Evolutionary conservation across 1,284 basidiomycete species (phyloP), one percentile per base, ranked within the genome.

Genomic region (Cystobasidium slooffiae): DNA sequence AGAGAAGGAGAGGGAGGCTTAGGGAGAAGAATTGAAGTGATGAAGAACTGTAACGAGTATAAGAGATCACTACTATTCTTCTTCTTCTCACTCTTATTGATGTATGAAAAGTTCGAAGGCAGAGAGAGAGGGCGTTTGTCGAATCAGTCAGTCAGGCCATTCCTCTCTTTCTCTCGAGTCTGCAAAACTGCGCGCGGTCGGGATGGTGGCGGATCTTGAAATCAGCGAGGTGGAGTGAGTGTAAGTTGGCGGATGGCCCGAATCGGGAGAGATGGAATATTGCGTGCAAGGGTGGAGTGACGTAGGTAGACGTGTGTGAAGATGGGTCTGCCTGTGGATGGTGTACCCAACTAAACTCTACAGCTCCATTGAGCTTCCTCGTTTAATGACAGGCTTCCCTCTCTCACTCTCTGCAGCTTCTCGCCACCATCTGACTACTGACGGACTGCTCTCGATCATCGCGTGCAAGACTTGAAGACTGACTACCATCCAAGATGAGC

Each of bases 391-490:
- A 39, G 20, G 2, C 37, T n/a, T 22, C 37, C 18, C 5, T 47
- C 44, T 39, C 22, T 12, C 47, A 18, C 7, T 14, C 61, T 51
- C 44, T 6, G 16, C 20, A 14, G 1, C 44, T 47, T 24, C 16
- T 22, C 47, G 61, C 61, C 47, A 47, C 44, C 61, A 47, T 63
- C 61, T 63, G 43, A 20, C 12, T 37, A 47, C 61, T 63, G 43
- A 20, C 12, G 5, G 43, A 24, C 44, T 31, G 31, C 31, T 31
- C 31, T 22, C 20, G 12, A 62, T 61, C 59, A 43, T 20, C 18
- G 22, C 12, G 14, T 24, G 31, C 59, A 18, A 37, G 20, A 7
- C 52, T 53, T 55, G 56, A 12, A 31, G 24, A 62, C 41, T n/a
- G 39, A 44, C 16, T 20, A 59, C 41, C 63, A 64, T 18, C 55